Percentiles rank a stretch among this genome's conserved stretches.
Evolutionary conservation across 768 basidiomycete species (phyloP).

Genomic region (Dentipellis sp.): DNA sequence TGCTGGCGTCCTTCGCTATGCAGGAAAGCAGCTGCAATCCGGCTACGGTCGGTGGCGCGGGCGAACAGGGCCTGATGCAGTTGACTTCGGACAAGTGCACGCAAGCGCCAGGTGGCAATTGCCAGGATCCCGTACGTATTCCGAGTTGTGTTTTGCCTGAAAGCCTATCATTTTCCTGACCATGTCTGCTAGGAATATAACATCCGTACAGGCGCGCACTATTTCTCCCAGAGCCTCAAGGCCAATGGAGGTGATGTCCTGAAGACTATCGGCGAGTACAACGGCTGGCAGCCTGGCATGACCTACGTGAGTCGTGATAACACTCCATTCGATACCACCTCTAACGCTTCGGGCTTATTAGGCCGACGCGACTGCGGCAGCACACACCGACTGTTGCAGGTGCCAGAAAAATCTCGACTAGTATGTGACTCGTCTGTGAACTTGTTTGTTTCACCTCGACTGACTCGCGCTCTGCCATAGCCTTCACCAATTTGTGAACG

Average conservation of each 20-base stretch:
- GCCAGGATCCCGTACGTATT: slow-evolving; percentile 28
- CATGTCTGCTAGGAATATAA: slow-evolving; percentile 48
- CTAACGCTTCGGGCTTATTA: slow-evolving; percentile 14
- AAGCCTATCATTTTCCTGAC: too few relatives aligned
- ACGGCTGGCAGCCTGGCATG: slow-evolving; percentile 57
- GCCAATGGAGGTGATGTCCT: slow-evolving; percentile 44
- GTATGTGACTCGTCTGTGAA: slow-evolving; percentile 30
- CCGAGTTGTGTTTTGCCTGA: too few relatives aligned
- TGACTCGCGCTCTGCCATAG: slow-evolving; percentile 24
- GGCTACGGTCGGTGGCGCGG: slow-evolving; percentile 55
- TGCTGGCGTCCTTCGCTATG: slow-evolving; percentile 83
- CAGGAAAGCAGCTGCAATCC: slow-evolving; percentile 78
- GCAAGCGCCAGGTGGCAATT: slow-evolving; percentile 36
- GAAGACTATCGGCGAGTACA: slow-evolving; percentile 59
- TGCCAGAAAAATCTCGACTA: slow-evolving; percentile 88
- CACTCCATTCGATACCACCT: background rate
- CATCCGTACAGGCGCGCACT: slow-evolving; percentile 55
- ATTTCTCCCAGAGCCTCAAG: slow-evolving; percentile 43
- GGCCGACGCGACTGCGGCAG: slow-evolving; percentile 51
- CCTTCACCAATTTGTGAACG: slow-evolving; percentile 62
- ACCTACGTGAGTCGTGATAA: slow-evolving; percentile 37
- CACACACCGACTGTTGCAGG: slow-evolving; percentile 42
- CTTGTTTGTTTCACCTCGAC: background rate
- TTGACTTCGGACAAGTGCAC: slow-evolving; percentile 71
- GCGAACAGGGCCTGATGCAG: slow-evolving; percentile 87